Evolutionary conservation across 2,329 filamentous ascomycete genomes (phyloP).

Genomic region (Nectriaceae sp.): DNA sequence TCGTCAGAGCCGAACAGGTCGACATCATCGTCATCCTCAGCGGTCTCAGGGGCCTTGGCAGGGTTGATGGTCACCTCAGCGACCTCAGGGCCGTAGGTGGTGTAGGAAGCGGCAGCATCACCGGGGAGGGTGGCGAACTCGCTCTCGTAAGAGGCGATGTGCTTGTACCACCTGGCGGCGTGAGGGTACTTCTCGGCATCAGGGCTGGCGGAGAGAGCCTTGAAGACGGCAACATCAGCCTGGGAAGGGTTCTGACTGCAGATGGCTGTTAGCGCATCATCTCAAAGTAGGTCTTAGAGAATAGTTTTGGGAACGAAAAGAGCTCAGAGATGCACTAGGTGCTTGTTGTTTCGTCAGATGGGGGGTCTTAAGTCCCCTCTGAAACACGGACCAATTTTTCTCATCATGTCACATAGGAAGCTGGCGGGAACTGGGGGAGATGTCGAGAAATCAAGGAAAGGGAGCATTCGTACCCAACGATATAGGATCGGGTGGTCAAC

Average conservation of each 20-base stretch:
- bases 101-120: slow-evolving; percentile 86
- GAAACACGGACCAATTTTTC: slow-evolving; percentile 94
- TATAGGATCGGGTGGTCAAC: slow-evolving; percentile 76
- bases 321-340: slow-evolving; percentile 74
- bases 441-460: neutral
- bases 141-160: slow-evolving; percentile 88
- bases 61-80: slow-evolving; percentile 79
- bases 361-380: slow-evolving; percentile 91
- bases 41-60: slow-evolving; percentile 64
- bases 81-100: slow-evolving; percentile 86
- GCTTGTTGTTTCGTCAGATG: slow-evolving; percentile 74
- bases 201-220: slow-evolving; percentile 77
- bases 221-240: slow-evolving; percentile 95
- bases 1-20: slow-evolving; percentile 93
- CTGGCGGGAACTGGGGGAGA: neutral
- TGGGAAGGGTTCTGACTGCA: slow-evolving; percentile 63
- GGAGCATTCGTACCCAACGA: slow-evolving; percentile 69
- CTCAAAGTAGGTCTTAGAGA: neutral
- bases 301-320: slow-evolving; percentile 18
- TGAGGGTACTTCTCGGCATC: slow-evolving; percentile 86
- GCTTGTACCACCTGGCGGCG: slow-evolving; percentile 98
- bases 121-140: slow-evolving; percentile 91
- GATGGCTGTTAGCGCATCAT: slow-evolving; percentile 19
- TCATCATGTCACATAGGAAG: slow-evolving; percentile 58
- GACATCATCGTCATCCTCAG: slow-evolving; percentile 51